phyloP scores from a whole-genome alignment of 2,329 filamentous ascomycete species.

The Ophiostoma tasmaniense region DNA sequence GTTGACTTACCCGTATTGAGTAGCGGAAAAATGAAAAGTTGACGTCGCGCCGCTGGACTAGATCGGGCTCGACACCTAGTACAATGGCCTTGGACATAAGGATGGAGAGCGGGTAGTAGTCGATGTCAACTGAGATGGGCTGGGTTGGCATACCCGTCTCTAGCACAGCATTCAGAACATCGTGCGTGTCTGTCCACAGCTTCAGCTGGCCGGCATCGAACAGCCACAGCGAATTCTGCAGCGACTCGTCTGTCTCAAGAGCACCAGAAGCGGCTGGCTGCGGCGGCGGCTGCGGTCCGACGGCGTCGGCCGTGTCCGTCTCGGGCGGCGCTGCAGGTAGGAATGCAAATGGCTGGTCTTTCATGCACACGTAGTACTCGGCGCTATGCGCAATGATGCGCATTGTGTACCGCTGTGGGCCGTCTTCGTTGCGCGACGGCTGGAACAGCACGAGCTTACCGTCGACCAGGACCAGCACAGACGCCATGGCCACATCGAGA shows the following conservation, averaged over 20 bases:
- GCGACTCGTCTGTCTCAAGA: conserved; percentile 33
- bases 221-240: conserved; percentile 86
- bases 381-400: conserved; percentile 91
- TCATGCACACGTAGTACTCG: conserved; percentile 88
- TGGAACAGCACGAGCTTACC: conserved; percentile 90
- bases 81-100: conserved; percentile 84
- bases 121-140: conserved; percentile 70
- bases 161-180: conserved; percentile 61
- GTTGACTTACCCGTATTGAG: conserved; percentile 63
- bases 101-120: conserved; percentile 89
- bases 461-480: conserved; percentile 92
- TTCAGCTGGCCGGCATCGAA: conserved; percentile 84
- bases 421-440: conserved; percentile 71
- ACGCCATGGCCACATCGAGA: conserved; percentile 87
- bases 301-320: background rate
- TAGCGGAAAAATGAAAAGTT: conserved; percentile 87
- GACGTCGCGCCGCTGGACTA: conserved; percentile 87
- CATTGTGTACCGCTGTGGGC: conserved; percentile 96
- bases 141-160: conserved; percentile 62
- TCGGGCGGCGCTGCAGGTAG: conserved; percentile 5
- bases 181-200: conserved; percentile 81
- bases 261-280: conserved; percentile 8
- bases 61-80: conserved; percentile 81
- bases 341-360: conserved; percentile 59
- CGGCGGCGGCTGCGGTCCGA: background rate